Evolutionary conservation across 495 filamentous ascomycete genomes (phyloP), one percentile per base, ranked within the genome.

Genomic region (Oidiodendron maius): DNA sequence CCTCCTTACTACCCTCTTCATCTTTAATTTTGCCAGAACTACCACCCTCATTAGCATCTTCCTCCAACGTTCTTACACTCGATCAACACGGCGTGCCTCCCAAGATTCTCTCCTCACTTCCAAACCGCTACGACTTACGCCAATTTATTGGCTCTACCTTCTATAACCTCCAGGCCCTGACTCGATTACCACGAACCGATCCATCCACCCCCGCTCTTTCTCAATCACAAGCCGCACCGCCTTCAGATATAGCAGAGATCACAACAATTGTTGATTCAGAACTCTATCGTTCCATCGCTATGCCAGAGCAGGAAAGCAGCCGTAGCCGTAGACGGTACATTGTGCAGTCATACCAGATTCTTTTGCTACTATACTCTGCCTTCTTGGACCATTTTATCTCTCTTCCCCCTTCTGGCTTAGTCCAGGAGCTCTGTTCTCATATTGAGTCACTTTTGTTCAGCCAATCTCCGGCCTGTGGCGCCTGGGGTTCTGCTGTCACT

Each of bases 51-150:
- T 28, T 16, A 15, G 13, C 3, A 3, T 21, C 22, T 40, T 18
- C 17, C 16, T 38, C 40, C 3, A 4, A 16, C 5, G 28, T 24
- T 17, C 40, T 26, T 8, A 22, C 22, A 16, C 12, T 36, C 3
- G 6, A n/a, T 35, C 15, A 36, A 40, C 13, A 32, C 43, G 35
- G 44, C 4, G 43, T 52, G 10, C 43, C 50, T 21, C 18, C 35
- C 23, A 3, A n/a, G 8, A 24, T 34, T 15, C 37, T 40, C 2
- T 36, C 22, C 22, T 35, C 35, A 22, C 50, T 52, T 23, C 50
- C 50, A 28, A 26, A n/a, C 13, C 36, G 35, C 4, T 47, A 46
- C 28, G 50, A 52, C 13, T 13, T 52, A 18, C 36, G 18, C 35
- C 11, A 26, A 24, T 8, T 17, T 4, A 18, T 48, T 3, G 21